These are phyloP conservation scores for Fusarium sp. DNA, from an alignment of 2,329 filamentous ascomycete species.

Conservation along the genomic window DNA sequence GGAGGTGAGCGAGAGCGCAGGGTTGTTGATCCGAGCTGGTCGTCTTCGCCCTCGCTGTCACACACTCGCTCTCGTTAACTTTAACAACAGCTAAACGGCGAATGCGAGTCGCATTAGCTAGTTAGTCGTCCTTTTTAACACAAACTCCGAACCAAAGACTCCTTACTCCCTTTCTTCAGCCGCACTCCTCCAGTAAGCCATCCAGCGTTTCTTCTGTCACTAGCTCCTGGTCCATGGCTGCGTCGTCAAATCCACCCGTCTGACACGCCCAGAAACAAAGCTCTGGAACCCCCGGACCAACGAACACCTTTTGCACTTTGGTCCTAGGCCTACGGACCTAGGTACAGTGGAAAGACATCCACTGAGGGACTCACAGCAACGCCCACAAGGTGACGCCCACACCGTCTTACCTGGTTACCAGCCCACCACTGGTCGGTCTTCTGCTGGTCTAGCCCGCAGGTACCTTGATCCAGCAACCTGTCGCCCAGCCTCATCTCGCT, in stretches of 20 bases:
- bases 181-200: conserved; percentile 6
- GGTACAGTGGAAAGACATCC: conserved; percentile 21
- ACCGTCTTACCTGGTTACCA: conserved; percentile 9
- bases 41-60: conserved; percentile 3
- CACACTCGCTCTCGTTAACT: conserved; percentile 33
- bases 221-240: conserved; percentile 5
- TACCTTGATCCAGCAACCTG: neutral
- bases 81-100: conserved; percentile 6
- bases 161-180: neutral
- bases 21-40: neutral
- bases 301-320: conserved; percentile 26
- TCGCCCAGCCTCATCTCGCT: conserved; percentile 34
- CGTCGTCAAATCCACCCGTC: conserved; percentile 21
- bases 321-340: conserved; percentile 8
- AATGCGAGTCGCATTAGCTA: conserved; percentile 23
- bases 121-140: conserved; percentile 22
- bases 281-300: conserved; percentile 28
- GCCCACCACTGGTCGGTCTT: neutral
- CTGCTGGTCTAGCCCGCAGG: neutral
- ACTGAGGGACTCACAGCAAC: conserved; percentile 30
- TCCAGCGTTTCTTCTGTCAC: neutral
- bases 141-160: neutral
- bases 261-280: conserved; percentile 29
- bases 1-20: neutral
- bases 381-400: conserved; percentile 9